Base-by-base conservation (phyloP, 2,329 filamentous ascomycete genomes). In the Falciphora oryzae region DNA sequence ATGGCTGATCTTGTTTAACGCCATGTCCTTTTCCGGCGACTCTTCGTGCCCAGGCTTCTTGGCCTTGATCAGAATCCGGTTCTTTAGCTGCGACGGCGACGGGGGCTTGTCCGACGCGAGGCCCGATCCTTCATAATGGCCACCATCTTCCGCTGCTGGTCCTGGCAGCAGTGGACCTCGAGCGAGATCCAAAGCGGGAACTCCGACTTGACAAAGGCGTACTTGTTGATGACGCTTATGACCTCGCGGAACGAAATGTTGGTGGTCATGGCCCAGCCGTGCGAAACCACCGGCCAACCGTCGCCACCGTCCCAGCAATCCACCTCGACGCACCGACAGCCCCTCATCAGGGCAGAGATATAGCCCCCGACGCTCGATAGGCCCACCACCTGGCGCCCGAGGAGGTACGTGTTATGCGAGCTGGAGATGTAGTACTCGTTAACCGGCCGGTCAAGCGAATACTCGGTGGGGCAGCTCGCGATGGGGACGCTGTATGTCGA, bases 341-440 rank as follows among this genome's bases (percentile, higher is more conserved):
- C 93, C 66, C 91, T 89, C 68, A 91, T 88, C 8, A 99, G 83
- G 4, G 93, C 92, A 13, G 88, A 88, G 70, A 98, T 96, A 77
- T 99, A 99, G 58, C 93, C 93, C 75, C 98, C 95, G 2, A 96
- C 91, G 73, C 93, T 98, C 1, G 95, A 97, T 59, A 91, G 86
- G 32, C 94, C 94, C 14, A 88, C 90, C 2, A 98, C 89, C 75
- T 99, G 95, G 64, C 93, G 89, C 22, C 95, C 95, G 5, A 96
- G 82, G 0, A 99, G 87, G 73, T 99, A 99, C 0, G 95, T 99
- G 77, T 99, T 99, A 81, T 99, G 95, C 1, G 95, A 98, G 79
- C 93, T 97, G 1, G 94, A 98, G 69, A 99, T 95, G 80, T 93
- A 97, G 76, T 99, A 99, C 74, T 98, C 94, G 74, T 96, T 97